A percentile compares a stretch with the other conserved stretches of the same genome.
These are phyloP conservation scores for Amyloporia xantha DNA, from an alignment of 768 basidiomycete species.

Conservation along the genomic window DNA sequence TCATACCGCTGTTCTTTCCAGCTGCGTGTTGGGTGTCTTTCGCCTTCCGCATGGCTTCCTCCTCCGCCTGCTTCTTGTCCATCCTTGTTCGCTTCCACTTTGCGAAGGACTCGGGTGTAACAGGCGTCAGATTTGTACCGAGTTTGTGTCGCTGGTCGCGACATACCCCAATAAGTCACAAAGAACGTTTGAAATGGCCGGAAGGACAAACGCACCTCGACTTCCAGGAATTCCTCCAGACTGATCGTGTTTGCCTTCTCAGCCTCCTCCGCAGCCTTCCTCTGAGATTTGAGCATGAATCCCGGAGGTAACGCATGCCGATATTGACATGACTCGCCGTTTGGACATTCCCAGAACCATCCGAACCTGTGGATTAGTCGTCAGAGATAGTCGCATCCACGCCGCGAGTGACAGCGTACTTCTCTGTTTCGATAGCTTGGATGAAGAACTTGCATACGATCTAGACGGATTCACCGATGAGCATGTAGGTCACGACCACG, in stretches of 20 bases:
- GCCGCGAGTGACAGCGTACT: constrained; percentile 34
- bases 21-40: constrained; percentile 79
- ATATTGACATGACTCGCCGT: constrained; percentile 86
- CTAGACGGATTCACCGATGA: too few relatives aligned
- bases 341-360: constrained; percentile 96
- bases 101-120: constrained; percentile 87
- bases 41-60: constrained; percentile 71
- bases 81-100: constrained; percentile 92
- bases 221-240: constrained; percentile 95
- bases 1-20: constrained; percentile 91
- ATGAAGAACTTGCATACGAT: constrained; percentile 99
- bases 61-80: constrained; percentile 92
- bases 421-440: constrained; percentile 88
- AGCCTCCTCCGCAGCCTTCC: constrained; percentile 85
- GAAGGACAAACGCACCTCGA: constrained; percentile 56
- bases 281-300: constrained; percentile 91
- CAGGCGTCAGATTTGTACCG: constrained; percentile 83
- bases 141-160: constrained; percentile 81
- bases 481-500: too few relatives aligned
- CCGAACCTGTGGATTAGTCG: constrained; percentile 48
- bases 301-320: constrained; percentile 94
- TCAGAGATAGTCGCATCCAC: neutral
- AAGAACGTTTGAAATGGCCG: neutral
- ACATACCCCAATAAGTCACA: neutral
- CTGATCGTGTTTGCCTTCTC: constrained; percentile 86